Percentiles rank a stretch among this genome's conserved stretches.
phyloP scores from a whole-genome alignment of 257 asterid species.

The Cynanchum wilfordii region DNA sequence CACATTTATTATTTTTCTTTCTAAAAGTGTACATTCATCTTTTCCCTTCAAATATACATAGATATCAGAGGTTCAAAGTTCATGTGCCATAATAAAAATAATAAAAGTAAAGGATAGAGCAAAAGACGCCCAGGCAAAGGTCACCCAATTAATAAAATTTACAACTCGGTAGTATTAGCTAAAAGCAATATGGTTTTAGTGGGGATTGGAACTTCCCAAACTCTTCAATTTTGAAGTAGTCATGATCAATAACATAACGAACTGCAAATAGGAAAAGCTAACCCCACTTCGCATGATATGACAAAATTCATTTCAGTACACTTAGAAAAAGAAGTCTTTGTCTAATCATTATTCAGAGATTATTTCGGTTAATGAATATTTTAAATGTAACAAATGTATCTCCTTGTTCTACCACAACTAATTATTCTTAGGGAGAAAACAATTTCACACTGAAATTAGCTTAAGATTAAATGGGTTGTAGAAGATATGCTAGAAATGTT shows the following conservation, averaged over 20 bases:
- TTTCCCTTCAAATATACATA: background rate
- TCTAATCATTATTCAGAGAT: background rate
- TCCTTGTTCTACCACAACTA: constrained; percentile 1
- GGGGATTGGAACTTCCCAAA: background rate
- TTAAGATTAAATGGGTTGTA: constrained; percentile 4
- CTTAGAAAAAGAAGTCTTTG: background rate
- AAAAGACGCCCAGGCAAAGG: background rate
- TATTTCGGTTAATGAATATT: background rate
- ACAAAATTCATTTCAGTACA: background rate
- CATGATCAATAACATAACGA: background rate
- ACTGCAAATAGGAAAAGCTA: background rate
- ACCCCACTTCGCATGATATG: background rate
- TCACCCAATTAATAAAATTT: background rate
- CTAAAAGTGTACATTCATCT: background rate
- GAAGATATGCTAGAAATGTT: background rate
- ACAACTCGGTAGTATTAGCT: background rate
- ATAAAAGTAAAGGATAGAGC: background rate
- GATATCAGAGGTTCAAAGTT: background rate
- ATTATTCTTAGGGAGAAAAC: background rate
- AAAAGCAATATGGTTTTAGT: background rate
- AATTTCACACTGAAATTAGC: background rate
- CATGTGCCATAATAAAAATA: too few relatives aligned
- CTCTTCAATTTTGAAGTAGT: background rate
- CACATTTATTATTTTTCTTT: background rate
- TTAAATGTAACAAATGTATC: background rate